These are phyloP conservation scores for Ustilaginoidea virens DNA, from an alignment of 2,329 filamentous ascomycete genomes.

Conservation along the genomic window DNA sequence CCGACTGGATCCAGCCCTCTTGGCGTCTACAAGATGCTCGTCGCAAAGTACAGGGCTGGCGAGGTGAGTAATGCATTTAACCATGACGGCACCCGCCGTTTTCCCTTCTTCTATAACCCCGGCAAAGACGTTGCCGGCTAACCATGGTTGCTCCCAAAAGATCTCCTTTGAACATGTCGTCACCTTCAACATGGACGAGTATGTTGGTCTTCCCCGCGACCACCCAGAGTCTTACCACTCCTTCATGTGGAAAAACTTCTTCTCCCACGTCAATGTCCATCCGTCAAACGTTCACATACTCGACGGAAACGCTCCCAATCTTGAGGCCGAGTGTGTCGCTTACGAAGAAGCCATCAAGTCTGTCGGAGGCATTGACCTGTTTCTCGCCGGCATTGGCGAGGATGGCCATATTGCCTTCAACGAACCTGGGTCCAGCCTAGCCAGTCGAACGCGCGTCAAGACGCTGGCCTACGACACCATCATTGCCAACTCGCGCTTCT, in stretches of 20 bases:
- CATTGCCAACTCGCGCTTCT: conserved; percentile 73
- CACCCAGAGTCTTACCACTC: conserved; percentile 79
- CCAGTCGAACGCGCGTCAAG: conserved; percentile 69
- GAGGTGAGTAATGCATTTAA: conserved; percentile 27
- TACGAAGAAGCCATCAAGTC: conserved; percentile 67
- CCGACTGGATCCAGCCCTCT: conserved; percentile 74
- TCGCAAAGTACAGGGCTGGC: conserved; percentile 53
- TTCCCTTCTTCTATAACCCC: too few species aligned
- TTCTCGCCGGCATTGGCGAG: conserved; percentile 70
- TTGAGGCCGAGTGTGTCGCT: conserved; percentile 59
- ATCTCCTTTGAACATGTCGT: conserved; percentile 80
- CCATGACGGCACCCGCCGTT: too few species aligned
- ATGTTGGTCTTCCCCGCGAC: conserved; percentile 68
- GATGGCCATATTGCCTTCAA: conserved; percentile 88
- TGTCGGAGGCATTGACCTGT: conserved; percentile 69
- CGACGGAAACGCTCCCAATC: conserved; percentile 62
- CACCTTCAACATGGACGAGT: conserved; percentile 92
- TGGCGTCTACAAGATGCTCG: conserved; percentile 61
- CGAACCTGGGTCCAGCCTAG: conserved; percentile 67
- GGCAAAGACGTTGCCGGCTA: conserved; percentile 2
- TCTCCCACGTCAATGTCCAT: conserved; percentile 68
- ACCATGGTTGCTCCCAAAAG: conserved; percentile 26
- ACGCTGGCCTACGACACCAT: conserved; percentile 80
- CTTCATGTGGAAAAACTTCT: conserved; percentile 90
- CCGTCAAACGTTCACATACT: conserved; percentile 75